These are phyloP conservation scores for Colletotrichum sp. DNA, from an alignment of 2,329 filamentous ascomycete species.

Conservation along the genomic window DNA sequence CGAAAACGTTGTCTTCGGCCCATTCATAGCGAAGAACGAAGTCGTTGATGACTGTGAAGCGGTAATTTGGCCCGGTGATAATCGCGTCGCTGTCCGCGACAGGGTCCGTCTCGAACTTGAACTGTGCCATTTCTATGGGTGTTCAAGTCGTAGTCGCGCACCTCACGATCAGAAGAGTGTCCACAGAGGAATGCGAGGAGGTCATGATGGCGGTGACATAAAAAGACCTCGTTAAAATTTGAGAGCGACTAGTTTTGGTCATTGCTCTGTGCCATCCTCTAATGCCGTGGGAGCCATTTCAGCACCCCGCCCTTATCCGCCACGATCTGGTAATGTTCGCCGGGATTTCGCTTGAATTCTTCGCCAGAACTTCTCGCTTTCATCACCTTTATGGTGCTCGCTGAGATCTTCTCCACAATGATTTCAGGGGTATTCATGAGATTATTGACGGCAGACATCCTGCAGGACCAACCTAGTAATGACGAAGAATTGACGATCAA, in stretches of 20 bases:
- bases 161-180: accelerated
- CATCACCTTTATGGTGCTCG: not conserved
- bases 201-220: not conserved
- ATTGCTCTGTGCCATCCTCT: not conserved
- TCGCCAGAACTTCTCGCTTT: not conserved
- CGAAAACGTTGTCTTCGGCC: not conserved
- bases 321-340: not conserved
- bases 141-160: not conserved
- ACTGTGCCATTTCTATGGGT: not conserved
- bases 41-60: not conserved
- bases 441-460: not conserved
- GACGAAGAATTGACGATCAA: not conserved
- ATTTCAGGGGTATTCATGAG: not conserved
- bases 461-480: too few relatives aligned
- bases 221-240: not conserved
- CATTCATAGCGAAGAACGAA: not conserved
- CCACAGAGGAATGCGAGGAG: accelerated
- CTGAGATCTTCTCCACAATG: not conserved
- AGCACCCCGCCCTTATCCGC: not conserved
- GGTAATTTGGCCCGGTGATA: not conserved
- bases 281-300: not conserved
- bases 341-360: not conserved
- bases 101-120: not conserved
- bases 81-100: not conserved
- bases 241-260: not conserved